Evolutionary conservation across 768 basidiomycete genomes (phyloP), one percentile per base, ranked within the genome.

Genomic region (Galerina marginata): DNA sequence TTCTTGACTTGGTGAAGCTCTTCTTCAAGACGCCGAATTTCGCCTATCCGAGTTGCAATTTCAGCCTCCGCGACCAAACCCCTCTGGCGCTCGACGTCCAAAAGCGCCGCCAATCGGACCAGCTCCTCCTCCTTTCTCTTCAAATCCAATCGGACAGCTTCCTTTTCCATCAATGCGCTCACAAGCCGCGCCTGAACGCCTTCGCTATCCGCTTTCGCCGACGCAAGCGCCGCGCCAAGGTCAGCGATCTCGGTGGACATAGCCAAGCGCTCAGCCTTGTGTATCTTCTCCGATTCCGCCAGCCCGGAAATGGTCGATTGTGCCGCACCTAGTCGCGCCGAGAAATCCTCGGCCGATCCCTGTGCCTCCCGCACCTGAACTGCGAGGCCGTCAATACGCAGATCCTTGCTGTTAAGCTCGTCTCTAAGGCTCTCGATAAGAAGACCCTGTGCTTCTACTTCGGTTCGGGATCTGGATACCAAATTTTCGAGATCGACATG

Each of bases 1-100:
- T 43, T 52, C 60, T 63, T 68, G 42, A 81, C 50, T 11, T 69
- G 73, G 26, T 63, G 58, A 10, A 75, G 66, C 52, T 77, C 74
- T 46, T 73, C 71, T 58, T 79, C 78, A 1, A 67, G 68, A 40
- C 73, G 71, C 47, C 61, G 63, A 29, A 60, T 59, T 57, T 57
- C 68, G n/a, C 25, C 55, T 23, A 61, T 56, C 10, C 15, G 67
- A 62, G 15, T 59, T 56, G 4, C 57, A 14, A 75, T 56, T 26
- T 73, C 67, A 10, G 56, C 49, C 51, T 72, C 63, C 33, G 76
- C 37, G 26, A 16, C 45, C 23, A 58, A 29, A 25, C 36, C 49
- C 11, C 50, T 43, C 36, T 55, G 44, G n/a, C 55, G 46, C 43
- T 59, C 54, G 6, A 38, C 50, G 16, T 42, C 25, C 37, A 59